Evolutionary conservation across 2,329 filamentous ascomycete genomes (phyloP).

Genomic region (Metarhizium sp.): DNA sequence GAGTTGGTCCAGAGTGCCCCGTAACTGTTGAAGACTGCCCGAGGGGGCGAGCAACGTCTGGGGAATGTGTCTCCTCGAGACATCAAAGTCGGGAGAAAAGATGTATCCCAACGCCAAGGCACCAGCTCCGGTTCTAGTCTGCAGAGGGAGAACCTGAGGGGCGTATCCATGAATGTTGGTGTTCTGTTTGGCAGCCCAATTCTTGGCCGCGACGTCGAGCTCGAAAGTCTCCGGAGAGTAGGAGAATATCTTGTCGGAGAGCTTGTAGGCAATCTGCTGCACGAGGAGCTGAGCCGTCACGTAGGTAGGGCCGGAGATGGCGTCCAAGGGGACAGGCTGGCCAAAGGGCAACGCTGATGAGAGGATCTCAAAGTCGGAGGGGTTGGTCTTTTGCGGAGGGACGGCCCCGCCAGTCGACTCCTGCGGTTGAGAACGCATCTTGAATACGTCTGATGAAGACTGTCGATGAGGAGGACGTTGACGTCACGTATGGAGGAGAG

Average conservation of each 20-base stretch:
- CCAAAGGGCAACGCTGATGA: conserved; percentile 50
- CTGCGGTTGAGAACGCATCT: conserved; percentile 27
- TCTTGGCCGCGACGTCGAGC: conserved; percentile 71
- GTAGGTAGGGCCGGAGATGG: conserved; percentile 82
- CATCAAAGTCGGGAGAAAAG: conserved; percentile 93
- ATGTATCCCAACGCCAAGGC: conserved; percentile 91
- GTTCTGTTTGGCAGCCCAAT: conserved; percentile 63
- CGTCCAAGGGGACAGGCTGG: conserved; percentile 41
- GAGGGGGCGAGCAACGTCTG: conserved; percentile 86
- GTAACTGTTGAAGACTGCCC: conserved; percentile 69
- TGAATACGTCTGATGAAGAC: not conserved
- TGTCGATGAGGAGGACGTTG: not conserved
- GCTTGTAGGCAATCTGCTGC: conserved; percentile 88
- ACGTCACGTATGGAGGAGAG: not conserved
- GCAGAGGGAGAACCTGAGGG: conserved; percentile 68
- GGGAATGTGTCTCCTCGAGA: conserved; percentile 82
- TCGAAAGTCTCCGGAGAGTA: conserved; percentile 94
- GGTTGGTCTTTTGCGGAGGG: conserved; percentile 10
- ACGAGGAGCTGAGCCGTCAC: conserved; percentile 87
- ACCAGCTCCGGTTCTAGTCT: conserved; percentile 83
- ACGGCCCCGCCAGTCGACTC: conserved; percentile 26
- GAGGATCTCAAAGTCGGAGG: conserved; percentile 25
- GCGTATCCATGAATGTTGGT: conserved; percentile 75
- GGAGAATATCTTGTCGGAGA: conserved; percentile 95
- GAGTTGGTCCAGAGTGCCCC: conserved; percentile 81